Conservation (phyloP, 306 rosid species). For the Oemleria cerasiformis region DNA sequence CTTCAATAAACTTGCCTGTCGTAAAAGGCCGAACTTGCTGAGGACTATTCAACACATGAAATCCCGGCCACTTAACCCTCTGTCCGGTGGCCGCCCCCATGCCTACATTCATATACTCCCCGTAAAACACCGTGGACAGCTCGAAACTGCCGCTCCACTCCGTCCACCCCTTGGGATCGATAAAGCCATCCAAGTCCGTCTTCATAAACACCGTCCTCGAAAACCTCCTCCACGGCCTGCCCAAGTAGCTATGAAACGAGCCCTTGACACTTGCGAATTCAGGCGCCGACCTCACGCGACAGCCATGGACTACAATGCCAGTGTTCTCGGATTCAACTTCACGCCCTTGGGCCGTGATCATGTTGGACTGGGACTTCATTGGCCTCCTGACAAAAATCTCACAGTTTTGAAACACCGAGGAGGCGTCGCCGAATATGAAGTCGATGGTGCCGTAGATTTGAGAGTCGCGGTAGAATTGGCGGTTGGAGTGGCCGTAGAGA, state of each 20-base stretch:
- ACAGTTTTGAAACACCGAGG: constrained; percentile 50
- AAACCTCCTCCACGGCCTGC: constrained; percentile 66
- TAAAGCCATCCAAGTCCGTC: constrained; percentile 49
- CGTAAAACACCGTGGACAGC: constrained; percentile 53
- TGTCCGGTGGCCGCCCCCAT: constrained; percentile 39
- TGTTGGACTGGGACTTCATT: constrained; percentile 44
- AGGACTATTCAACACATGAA: constrained; percentile 44
- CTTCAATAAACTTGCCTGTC: constrained; percentile 42
- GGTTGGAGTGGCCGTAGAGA: constrained; percentile 46
- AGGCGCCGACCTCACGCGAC: constrained; percentile 26
- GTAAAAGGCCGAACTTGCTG: constrained; percentile 40
- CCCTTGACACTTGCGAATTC: constrained; percentile 6
- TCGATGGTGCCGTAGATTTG: constrained; percentile 50
- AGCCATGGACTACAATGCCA: constrained; percentile 34
- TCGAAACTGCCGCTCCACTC: constrained; percentile 55
- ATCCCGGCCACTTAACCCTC: constrained; percentile 71
- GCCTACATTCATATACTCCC: constrained; percentile 59
- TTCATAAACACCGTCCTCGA: constrained; percentile 56
- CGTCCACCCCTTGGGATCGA: constrained; percentile 59
- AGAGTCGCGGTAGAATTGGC: constrained; percentile 69
- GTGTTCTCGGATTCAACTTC: constrained; percentile 38
- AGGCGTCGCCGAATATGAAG: constrained; percentile 52
- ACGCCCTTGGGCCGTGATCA: constrained; percentile 64
- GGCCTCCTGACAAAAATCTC: constrained; percentile 59
- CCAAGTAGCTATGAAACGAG: constrained; percentile 41